Percentiles rank a stretch among this genome's conserved stretches.
phyloP scores from a whole-genome alignment of 371 early-diverging fungal genomes.

The Capillidium rhysosporum region DNA sequence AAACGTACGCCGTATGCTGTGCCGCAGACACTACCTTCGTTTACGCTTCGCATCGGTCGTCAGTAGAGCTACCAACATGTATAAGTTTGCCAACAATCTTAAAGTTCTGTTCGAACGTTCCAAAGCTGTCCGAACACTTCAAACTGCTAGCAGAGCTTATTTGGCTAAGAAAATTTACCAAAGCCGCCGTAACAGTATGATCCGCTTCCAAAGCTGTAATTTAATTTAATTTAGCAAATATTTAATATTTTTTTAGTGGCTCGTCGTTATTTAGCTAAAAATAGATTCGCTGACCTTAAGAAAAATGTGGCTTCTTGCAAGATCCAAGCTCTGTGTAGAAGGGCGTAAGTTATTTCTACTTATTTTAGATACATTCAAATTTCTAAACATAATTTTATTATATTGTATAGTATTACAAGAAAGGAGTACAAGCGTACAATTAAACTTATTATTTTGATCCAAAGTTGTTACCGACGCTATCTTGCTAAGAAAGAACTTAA shows the following conservation, averaged over 20 bases:
- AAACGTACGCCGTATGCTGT: conserved; percentile 57
- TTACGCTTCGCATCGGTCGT: conserved; percentile 28
- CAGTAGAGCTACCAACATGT: conserved; percentile 40
- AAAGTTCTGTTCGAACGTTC: conserved; percentile 34
- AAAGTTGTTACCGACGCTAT: conserved; percentile 59
- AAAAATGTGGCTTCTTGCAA: conserved; percentile 45
- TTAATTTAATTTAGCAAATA: conserved; percentile 8
- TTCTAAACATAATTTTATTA: not conserved
- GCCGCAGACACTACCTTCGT: conserved; percentile 40
- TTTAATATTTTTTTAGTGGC: conserved; percentile 23
- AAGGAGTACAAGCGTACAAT: conserved; percentile 23
- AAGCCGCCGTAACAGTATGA: conserved; percentile 15
- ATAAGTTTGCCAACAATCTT: conserved; percentile 29
- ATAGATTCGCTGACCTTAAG: conserved; percentile 26
- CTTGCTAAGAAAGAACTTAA: conserved; percentile 37
- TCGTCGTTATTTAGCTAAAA: conserved; percentile 34
- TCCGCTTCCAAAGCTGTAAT: conserved; percentile 14
- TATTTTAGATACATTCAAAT: not conserved
- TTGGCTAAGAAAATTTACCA: conserved; percentile 28
- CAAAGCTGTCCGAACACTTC: conserved; percentile 53
- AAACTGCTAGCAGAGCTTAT: conserved; percentile 42
- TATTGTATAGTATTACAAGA: conserved; percentile 22
- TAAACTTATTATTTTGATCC: conserved; percentile 43
- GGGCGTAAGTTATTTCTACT: conserved; percentile 14
- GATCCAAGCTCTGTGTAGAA: conserved; percentile 47